phyloP scores from a whole-genome alignment of 75 land plant species.

The Cupressus sempervirens region DNA sequence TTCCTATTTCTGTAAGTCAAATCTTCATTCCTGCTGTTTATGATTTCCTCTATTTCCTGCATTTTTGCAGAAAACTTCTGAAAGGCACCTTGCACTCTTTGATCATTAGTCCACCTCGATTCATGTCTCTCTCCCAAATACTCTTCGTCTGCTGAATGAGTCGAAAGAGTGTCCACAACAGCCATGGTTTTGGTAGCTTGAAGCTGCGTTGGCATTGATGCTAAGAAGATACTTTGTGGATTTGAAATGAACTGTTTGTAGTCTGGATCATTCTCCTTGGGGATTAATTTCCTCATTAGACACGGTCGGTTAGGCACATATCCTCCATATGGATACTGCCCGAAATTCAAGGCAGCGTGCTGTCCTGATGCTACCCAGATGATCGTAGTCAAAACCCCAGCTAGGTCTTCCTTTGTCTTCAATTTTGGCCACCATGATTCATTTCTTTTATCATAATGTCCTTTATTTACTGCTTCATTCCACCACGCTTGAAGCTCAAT shows the following conservation, averaged over 20 bases:
- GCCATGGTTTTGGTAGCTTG: constrained; percentile 66
- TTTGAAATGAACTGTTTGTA: constrained; percentile 43
- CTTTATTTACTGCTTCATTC: constrained; percentile 70
- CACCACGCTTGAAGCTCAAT: constrained; percentile 87
- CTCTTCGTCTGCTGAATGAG: constrained; percentile 84
- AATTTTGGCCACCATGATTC: constrained; percentile 94
- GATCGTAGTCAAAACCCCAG: constrained; percentile 59
- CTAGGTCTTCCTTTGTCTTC: constrained; percentile 54
- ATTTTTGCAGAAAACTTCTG: constrained; percentile 29
- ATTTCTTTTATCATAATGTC: constrained; percentile 73
- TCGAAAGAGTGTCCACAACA: constrained; percentile 62
- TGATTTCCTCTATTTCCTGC: constrained; percentile 45
- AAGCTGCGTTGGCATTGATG: constrained; percentile 45
- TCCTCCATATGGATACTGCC: constrained; percentile 90
- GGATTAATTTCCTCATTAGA: constrained; percentile 64
- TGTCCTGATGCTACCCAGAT: constrained; percentile 84
- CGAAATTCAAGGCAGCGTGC: constrained; percentile 95
- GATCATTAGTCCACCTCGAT: constrained; percentile 41
- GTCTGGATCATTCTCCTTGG: constrained; percentile 52
- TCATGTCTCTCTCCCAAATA: constrained; percentile 53
- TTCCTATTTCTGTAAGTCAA: constrained; percentile 43
- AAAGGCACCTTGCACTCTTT: constrained; percentile 14
- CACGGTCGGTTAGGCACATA: constrained; percentile 88
- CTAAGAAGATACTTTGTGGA: constrained; percentile 60
- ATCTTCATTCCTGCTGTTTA: constrained; percentile 45